Percentiles rank a stretch among this genome's conserved stretches.
Conservation (phyloP, 2,329 filamentous ascomycete species). For the Calycina marina region DNA sequence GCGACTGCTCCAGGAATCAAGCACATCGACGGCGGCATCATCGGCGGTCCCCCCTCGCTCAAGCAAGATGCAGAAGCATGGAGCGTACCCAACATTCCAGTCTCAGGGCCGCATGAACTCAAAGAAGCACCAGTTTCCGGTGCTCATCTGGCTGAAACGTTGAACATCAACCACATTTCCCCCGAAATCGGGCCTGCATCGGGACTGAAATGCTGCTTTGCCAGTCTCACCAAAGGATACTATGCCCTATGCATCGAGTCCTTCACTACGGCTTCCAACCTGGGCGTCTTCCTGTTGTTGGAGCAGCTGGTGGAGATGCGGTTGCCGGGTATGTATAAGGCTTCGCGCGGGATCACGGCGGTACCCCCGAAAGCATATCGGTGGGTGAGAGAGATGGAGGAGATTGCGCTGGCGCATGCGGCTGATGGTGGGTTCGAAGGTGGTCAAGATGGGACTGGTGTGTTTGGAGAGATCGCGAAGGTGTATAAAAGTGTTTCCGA, state of each 20-base stretch:
- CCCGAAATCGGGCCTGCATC: constrained; percentile 37
- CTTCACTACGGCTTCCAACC: constrained; percentile 49
- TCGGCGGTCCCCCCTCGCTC: constrained; percentile 35
- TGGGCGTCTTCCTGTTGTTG: constrained; percentile 48
- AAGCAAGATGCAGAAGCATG: constrained; percentile 12
- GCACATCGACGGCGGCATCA: constrained; percentile 44
- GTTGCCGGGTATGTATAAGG: constrained; percentile 32
- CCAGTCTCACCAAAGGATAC: constrained; percentile 46
- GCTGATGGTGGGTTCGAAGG: constrained; percentile 47
- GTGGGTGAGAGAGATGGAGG: constrained; percentile 65
- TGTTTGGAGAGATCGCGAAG: constrained; percentile 45
- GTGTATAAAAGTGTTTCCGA: constrained; percentile 48
- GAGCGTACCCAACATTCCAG: constrained; percentile 24
- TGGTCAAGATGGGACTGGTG: constrained; percentile 21
- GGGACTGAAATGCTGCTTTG: constrained; percentile 53
- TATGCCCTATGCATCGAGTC: constrained; percentile 56
- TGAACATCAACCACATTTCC: constrained; percentile 36
- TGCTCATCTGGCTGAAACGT: constrained; percentile 25
- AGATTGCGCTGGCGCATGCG: constrained; percentile 53
- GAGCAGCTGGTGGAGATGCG: constrained; percentile 36
- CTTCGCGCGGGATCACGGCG: constrained; percentile 37
- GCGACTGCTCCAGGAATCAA: constrained; percentile 26
- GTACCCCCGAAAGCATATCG: constrained; percentile 63
- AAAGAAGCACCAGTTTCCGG: constrained; percentile 27
- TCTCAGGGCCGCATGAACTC: constrained; percentile 29